Evolutionary conservation across 495 filamentous ascomycete genomes (phyloP), one percentile per base, ranked within the genome.

Genomic region (Delitschia confertaspora): DNA sequence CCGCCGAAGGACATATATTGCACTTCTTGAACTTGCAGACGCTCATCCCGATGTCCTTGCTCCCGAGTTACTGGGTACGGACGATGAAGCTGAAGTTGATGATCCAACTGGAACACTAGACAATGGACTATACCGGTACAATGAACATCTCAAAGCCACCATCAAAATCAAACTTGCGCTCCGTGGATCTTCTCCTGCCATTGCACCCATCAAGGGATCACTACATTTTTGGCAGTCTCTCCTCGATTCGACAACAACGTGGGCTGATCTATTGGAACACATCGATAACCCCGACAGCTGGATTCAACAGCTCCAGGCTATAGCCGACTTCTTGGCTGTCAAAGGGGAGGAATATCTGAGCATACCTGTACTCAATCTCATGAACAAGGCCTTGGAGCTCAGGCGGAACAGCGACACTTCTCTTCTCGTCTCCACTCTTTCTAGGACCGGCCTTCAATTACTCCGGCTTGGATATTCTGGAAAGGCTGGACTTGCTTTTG

Each of bases 321-420:
- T 88, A n/a, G 72, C 76, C 14, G 82, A 94, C 41, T 93, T 83
- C 52, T 70, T 85, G 1, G 79, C 80, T 24, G 80, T 88, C 55
- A 82, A 82, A 43, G 87, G 86, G 2, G 63, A 75, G 8, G 72
- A 68, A 46, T 38, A 53, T 7, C 38, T 55, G 10, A 53, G 62
- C 33, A 37, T 72, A 16, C 53, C 58, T 9, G 65, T 69, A 43
- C 59, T 79, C 6, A 65, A 70, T 22, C 55, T 83, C 13, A 61
- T 67, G 1, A 50, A 65, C 1, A 68, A 69, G 21, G 59, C 87
- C 16, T 66, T 72, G 5, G 72, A 72, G 20, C 65, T 82, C n/a
- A 73, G 75, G 35, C 58, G 64, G 7, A 60, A 74, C 24, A 10
- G 11, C 6, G 43, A 58, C 23, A 4, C 33, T 7, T 48, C 48